Percentiles rank a stretch among this genome's conserved stretches.
Evolutionary conservation across 208 protist species (phyloP).

Genomic region (Angomonas desouzai): DNA sequence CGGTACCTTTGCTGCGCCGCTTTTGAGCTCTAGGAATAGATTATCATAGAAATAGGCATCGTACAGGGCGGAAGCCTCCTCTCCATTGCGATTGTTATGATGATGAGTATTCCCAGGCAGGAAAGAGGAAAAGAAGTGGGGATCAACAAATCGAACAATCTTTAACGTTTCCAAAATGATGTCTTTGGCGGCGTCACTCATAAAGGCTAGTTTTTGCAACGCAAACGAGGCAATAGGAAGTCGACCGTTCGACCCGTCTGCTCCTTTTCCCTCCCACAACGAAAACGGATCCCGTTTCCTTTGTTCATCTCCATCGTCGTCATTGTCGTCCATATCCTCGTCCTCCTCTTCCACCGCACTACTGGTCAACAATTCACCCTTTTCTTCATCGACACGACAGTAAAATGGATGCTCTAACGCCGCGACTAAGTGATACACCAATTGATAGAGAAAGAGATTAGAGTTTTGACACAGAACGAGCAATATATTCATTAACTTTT

Average conservation of each 20-base stretch:
- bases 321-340: too few species aligned
- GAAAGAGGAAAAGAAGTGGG: neutral
- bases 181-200: neutral
- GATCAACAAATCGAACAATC: neutral
- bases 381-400: neutral
- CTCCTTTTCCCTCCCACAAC: neutral
- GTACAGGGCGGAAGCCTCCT: neutral
- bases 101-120: neutral
- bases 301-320: too few species aligned
- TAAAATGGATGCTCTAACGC: constrained; percentile 48
- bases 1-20: neutral
- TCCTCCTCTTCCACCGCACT: neutral
- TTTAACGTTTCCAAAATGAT: neutral
- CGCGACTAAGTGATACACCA: constrained; percentile 59
- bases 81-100: too few species aligned
- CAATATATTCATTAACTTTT: constrained; percentile 35
- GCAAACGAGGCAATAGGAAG: neutral
- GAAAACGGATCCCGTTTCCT: too few species aligned
- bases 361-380: neutral
- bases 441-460: constrained; percentile 56
- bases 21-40: neutral
- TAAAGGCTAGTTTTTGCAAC: neutral
- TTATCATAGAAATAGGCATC: neutral
- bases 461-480: constrained; percentile 70
- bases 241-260: too few species aligned